Evolutionary conservation across 805 yeast genomes (phyloP), one percentile per base, ranked within the genome.

Genomic region (Cyberlindnera xylosilytica): DNA sequence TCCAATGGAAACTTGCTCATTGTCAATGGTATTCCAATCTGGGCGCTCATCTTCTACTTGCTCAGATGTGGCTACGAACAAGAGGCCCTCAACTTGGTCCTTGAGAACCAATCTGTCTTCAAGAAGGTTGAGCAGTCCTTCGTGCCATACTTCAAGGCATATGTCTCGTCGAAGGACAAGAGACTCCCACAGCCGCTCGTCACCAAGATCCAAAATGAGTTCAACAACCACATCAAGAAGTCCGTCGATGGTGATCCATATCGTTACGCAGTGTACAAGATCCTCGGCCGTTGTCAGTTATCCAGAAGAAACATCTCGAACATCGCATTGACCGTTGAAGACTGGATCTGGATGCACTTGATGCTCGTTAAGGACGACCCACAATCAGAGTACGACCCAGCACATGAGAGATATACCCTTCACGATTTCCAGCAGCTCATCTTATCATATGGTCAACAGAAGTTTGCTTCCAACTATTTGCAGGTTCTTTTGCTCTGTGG

Each of bases 261-360:
- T 68, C 82, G 90, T 60, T 84, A 82, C 60, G 93, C 97, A 0
- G 83, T 89, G 6, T 93, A 87, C 68, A 91, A 93, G 64, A 74
- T 93, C 20, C 75, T 91, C 44, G 98, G 98, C n/a, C 83, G 93
- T 62, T 88, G 97, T 63, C 78, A 74, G 40, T 58, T 83, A 57
- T 69, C 84, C 36, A 72, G 81, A 62, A 79, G 80, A 62, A 68
- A 76, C 49, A 66, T 90, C 53, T 79, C 95, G 28, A 69, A 76
- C 29, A 77, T 91, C 23, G 76, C 84, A 29, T 65, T 80, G 28
- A 86, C 95, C 45, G 78, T 90, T 36, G 98, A 91, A 63, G 98
- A 91, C 65, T 91, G 98, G 98, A 63, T 91, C 38, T 91, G 99
- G 99, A 78, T 86, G 59, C 97, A 93, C 63, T 72, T 93, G 43